Evolutionary conservation across 2,329 filamentous ascomycete species (phyloP).

Genomic region (Apiospora koreana): DNA sequence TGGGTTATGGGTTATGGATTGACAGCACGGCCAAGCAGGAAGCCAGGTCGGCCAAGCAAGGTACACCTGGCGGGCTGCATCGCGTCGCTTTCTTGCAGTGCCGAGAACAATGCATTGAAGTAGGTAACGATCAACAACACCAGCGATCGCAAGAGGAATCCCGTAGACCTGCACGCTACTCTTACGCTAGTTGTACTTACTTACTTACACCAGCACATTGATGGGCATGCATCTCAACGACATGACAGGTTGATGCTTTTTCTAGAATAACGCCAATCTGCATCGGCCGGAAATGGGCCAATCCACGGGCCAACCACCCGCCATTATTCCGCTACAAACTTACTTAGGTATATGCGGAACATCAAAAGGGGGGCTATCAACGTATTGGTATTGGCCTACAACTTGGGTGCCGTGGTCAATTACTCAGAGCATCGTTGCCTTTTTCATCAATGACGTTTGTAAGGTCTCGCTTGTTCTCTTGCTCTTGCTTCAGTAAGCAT

Average conservation of each 20-base stretch:
- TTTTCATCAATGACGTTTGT: background rate
- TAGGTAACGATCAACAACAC: background rate
- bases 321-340: background rate
- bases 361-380: background rate
- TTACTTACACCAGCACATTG: background rate
- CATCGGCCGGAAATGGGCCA: background rate
- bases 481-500: background rate
- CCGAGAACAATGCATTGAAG: background rate
- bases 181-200: background rate
- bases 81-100: background rate
- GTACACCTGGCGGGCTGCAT: background rate
- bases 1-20: background rate
- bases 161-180: background rate
- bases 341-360: too few relatives aligned
- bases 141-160: background rate
- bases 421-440: background rate
- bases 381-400: background rate
- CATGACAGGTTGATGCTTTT: background rate
- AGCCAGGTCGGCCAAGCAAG: background rate
- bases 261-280: constrained; percentile 1
- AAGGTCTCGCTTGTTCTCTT: background rate
- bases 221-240: background rate
- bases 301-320: background rate
- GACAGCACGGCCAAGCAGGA: background rate
- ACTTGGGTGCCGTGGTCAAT: background rate